These are phyloP conservation scores for Aspergillus puulaauensis DNA, from an alignment of 2,329 filamentous ascomycete species.

Conservation along the genomic window DNA sequence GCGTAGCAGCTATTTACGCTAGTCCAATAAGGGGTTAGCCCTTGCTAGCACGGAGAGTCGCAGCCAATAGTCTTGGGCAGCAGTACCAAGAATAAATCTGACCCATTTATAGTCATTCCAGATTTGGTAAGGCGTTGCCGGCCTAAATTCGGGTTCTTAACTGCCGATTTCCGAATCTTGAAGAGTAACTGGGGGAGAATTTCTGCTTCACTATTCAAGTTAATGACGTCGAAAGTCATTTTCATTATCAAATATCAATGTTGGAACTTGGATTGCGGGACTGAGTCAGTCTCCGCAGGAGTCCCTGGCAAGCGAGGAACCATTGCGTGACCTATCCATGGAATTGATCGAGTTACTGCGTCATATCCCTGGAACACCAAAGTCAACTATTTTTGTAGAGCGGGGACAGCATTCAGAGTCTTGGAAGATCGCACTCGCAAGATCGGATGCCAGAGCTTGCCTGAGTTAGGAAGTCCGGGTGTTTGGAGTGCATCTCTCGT, in stretches of 20 bases:
- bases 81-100: too few relatives aligned
- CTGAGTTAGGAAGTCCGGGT: not conserved
- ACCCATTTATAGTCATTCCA: too few relatives aligned
- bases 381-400: not conserved
- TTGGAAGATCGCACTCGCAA: not conserved
- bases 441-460: not conserved
- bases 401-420: not conserved
- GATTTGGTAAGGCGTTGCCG: too few relatives aligned
- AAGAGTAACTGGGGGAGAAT: too few relatives aligned
- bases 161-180: too few relatives aligned
- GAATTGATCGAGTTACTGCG: not conserved
- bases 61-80: too few relatives aligned
- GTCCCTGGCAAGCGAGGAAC: not conserved
- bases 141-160: too few relatives aligned
- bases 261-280: not conserved
- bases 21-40: not conserved
- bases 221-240: too few relatives aligned
- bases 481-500: not conserved
- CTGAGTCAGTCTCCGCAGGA: not conserved
- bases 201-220: too few relatives aligned
- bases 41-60: too few relatives aligned
- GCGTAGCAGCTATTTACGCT: not conserved
- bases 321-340: not conserved
- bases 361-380: slow-evolving; percentile 4
- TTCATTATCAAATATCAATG: too few relatives aligned